Percentiles rank a stretch among this genome's conserved stretches.
Evolutionary conservation across 2,329 filamentous ascomycete genomes (phyloP).

Genomic region (Macrophomina tecta): DNA sequence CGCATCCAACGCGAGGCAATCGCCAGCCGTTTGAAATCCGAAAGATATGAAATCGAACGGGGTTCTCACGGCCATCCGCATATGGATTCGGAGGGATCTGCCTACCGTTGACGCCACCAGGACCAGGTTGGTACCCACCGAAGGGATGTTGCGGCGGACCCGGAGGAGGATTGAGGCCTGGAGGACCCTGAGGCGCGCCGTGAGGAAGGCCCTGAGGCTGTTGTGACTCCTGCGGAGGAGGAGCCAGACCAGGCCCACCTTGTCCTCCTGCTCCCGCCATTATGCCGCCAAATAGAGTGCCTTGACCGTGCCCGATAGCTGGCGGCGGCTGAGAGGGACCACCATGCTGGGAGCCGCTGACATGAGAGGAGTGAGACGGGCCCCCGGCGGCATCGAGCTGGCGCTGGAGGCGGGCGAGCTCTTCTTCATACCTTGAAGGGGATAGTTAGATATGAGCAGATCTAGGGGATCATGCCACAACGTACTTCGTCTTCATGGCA

Average conservation of each 20-base stretch:
- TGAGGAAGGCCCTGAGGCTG: constrained; percentile 66
- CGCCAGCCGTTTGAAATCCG: constrained; percentile 23
- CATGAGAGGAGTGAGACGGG: constrained; percentile 68
- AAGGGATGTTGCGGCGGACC: constrained; percentile 70
- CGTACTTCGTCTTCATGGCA: constrained; percentile 88
- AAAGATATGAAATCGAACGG: constrained; percentile 21
- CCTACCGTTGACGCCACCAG: constrained; percentile 67
- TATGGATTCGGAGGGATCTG: constrained; percentile 33
- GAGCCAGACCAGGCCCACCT: constrained; percentile 80
- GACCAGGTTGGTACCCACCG: constrained; percentile 73
- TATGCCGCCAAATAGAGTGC: constrained; percentile 92
- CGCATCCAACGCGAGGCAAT: constrained; percentile 17
- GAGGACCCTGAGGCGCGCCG: constrained; percentile 78
- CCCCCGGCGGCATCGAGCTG: constrained; percentile 80
- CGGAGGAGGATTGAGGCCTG: constrained; percentile 61
- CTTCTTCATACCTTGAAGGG: constrained; percentile 85
- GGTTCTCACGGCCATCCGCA: constrained; percentile 21
- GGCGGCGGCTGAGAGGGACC: constrained; percentile 85
- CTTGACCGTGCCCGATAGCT: constrained; percentile 82
- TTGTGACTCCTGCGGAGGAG: constrained; percentile 67
- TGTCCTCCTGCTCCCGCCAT: constrained; percentile 88
- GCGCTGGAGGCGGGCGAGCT: constrained; percentile 82
- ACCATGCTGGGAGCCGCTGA: constrained; percentile 73
- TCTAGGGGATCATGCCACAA: constrained; percentile 31
- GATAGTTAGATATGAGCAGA: background rate